These are phyloP conservation scores for Phytophthora citricola DNA, from an alignment of 352 stramenopile genomes.

Conservation along the genomic window DNA sequence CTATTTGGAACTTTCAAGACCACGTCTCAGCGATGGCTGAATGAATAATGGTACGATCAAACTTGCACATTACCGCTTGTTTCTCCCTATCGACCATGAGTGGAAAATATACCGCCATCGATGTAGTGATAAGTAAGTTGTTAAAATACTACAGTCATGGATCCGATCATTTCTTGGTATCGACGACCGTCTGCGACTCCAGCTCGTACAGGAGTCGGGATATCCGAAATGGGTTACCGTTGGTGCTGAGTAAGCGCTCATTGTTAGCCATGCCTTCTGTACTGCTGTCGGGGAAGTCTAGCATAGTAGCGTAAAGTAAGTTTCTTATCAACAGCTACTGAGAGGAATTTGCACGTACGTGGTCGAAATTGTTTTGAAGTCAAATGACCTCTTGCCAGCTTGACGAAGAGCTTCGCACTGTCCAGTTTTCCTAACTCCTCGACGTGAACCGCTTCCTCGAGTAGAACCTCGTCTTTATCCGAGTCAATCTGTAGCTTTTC, in stretches of 20 bases:
- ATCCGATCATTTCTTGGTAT: slow-evolving; percentile 5
- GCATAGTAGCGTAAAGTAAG: not conserved
- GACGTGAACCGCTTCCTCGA: slow-evolving; percentile 38
- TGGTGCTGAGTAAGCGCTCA: slow-evolving; percentile 30
- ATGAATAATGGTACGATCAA: slow-evolving; percentile 8
- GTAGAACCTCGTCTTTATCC: slow-evolving; percentile 16
- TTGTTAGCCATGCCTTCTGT: slow-evolving; percentile 41
- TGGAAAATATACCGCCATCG: slow-evolving; percentile 2
- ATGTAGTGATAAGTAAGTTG: slow-evolving; percentile 21
- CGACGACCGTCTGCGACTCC: slow-evolving; percentile 20
- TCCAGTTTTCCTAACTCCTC: slow-evolving; percentile 48
- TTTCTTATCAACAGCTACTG: not conserved
- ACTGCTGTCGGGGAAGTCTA: slow-evolving; percentile 39
- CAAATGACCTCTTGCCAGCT: slow-evolving; percentile 48
- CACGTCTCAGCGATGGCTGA: too few species aligned
- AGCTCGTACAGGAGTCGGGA: slow-evolving; percentile 41
- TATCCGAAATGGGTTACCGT: slow-evolving; percentile 45
- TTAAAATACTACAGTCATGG: slow-evolving; percentile 27
- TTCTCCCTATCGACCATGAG: slow-evolving; percentile 12
- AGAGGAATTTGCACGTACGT: slow-evolving; percentile 37
- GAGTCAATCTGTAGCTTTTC: slow-evolving; percentile 36
- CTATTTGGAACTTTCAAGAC: too few species aligned
- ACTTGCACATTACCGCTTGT: slow-evolving; percentile 29
- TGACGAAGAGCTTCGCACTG: slow-evolving; percentile 55
- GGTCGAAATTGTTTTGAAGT: slow-evolving; percentile 44